Base-by-base conservation (phyloP, 2,329 filamentous ascomycete species). In the Talaromyces islandicus region DNA sequence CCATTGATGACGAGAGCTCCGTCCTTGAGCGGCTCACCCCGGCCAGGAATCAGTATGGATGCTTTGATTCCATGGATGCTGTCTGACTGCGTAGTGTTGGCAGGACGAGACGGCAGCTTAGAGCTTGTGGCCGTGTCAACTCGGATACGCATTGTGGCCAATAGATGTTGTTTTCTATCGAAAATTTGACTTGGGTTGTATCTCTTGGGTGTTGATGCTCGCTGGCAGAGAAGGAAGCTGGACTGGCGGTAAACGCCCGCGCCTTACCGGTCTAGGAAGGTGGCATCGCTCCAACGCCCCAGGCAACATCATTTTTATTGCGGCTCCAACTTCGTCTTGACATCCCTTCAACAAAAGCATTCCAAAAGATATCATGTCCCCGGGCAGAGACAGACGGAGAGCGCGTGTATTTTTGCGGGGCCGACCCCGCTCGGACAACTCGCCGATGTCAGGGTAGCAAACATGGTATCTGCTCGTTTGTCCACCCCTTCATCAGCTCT, bases 1-100 rank as follows among this genome's bases (percentile, higher is more conserved):
- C 70, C 73, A 55, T 75, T 65, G 58, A 79, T 66, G 25, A 78
- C 71, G 25, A 82, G 63, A 5, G 73, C 73, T 17, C 69, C 75
- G 51, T 79, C 61, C 35, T 68, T 63, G 60, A 78, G 64, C 7
- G 80, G 78, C 11, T 77, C 61, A 5, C 78, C 79, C 19, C 73
- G 72, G n/a, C 79, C 80, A 1, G 80, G 80, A 41, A 82, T 82
- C 7, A 82, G 70, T 19, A 81, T 27, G 4, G 43, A 50, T n/a
- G 59, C 59, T n/a, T 58, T 61, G 10, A 61, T 29, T 17, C 56
- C 59, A 35, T 30, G 41, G 0, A 61, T 21, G 5, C 10, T n/a
- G 29, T 51, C 24, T 1, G n/a, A n/a, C 24, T 24, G 14, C 9
- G 19, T 12, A 3, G 55, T 41, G 19, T 17, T 29, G 19, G 9